Percentiles rank a stretch among this genome's conserved stretches.
Evolutionary conservation across 495 filamentous ascomycete species (phyloP).

Genomic region (Penicillium herquei): DNA sequence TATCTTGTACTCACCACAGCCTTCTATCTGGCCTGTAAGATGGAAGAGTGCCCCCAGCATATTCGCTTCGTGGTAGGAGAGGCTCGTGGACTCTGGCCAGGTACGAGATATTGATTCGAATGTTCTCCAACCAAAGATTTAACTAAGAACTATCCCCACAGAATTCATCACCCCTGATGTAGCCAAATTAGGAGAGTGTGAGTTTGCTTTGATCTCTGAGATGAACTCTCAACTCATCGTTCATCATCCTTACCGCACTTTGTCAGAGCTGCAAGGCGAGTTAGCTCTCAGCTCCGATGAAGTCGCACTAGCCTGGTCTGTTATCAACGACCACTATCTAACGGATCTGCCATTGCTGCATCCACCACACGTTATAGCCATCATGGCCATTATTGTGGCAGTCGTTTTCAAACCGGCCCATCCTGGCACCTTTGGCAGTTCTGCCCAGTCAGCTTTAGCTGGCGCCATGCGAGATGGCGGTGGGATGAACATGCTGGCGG

Average conservation of each 20-base stretch:
- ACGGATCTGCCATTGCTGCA: constrained; percentile 89
- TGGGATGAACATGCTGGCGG: constrained; percentile 40
- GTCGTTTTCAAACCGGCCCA: constrained; percentile 69
- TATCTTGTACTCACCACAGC: constrained; percentile 89
- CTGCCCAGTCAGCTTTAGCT: constrained; percentile 38
- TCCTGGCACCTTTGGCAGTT: constrained; percentile 36
- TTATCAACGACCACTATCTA: constrained; percentile 96
- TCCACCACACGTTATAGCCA: constrained; percentile 84
- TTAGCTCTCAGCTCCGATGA: constrained; percentile 78
- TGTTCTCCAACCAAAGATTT: not conserved
- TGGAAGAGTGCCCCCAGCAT: constrained; percentile 97
- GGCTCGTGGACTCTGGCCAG: constrained; percentile 83
- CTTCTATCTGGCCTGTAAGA: constrained; percentile 94
- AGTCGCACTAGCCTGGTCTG: constrained; percentile 70
- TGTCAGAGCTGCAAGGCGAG: constrained; percentile 67
- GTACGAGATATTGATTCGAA: constrained; percentile 38
- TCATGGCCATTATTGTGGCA: constrained; percentile 85
- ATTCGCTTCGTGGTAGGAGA: constrained; percentile 85
- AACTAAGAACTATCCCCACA: constrained; percentile 25
- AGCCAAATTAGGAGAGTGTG: constrained; percentile 90
- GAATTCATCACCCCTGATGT: constrained; percentile 79
- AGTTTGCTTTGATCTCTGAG: constrained; percentile 93
- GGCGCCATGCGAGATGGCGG: constrained; percentile 41
- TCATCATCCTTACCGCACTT: constrained; percentile 93
- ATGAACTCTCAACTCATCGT: constrained; percentile 93